These are phyloP conservation scores for Phoma sp. DNA, from an alignment of 2,329 filamentous ascomycete species.

Conservation along the genomic window DNA sequence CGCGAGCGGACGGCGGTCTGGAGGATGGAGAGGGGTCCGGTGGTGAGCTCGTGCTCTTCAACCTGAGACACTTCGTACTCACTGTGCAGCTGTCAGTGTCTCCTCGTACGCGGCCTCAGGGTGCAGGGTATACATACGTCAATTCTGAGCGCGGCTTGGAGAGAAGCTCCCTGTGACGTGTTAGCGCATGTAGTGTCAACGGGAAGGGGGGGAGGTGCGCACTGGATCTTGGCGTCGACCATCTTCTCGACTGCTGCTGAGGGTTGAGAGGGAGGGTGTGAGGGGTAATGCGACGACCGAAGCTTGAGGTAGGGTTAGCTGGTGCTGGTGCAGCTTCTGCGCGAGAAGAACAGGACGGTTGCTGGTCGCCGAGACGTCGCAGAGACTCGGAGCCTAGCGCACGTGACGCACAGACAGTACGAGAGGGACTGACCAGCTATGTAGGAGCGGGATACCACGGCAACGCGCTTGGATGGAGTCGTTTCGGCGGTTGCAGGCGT, in stretches of 20 bases:
- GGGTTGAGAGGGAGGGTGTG: neutral
- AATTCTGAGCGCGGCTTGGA: constrained; percentile 88
- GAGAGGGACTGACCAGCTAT: constrained; percentile 27
- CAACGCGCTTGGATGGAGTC: constrained; percentile 38
- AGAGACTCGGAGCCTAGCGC: constrained; percentile 18
- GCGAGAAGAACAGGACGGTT: constrained; percentile 20
- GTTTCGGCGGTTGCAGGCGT: constrained; percentile 29
- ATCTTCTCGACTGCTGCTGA: constrained; percentile 17
- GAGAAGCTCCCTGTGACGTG: constrained; percentile 75
- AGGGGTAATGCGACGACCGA: constrained; percentile 4
- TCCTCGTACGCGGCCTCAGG: neutral
- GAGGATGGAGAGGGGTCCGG: constrained; percentile 87
- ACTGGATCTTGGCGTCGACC: constrained; percentile 55
- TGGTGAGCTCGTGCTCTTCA: constrained; percentile 80
- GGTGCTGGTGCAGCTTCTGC: constrained; percentile 27
- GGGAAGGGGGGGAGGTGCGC: constrained; percentile 18
- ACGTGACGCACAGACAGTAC: constrained; percentile 30
- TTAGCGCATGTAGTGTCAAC: constrained; percentile 25
- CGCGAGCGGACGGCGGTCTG: constrained; percentile 95
- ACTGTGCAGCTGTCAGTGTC: constrained; percentile 55
- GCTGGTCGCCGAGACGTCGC: constrained; percentile 16
- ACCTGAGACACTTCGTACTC: constrained; percentile 89
- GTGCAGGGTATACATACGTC: constrained; percentile 68
- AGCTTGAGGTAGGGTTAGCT: constrained; percentile 28
- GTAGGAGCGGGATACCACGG: constrained; percentile 32